These are phyloP conservation scores for Sideroxylon spinosum DNA, from an alignment of 179 eudicot genomes.

Conservation along the genomic window DNA sequence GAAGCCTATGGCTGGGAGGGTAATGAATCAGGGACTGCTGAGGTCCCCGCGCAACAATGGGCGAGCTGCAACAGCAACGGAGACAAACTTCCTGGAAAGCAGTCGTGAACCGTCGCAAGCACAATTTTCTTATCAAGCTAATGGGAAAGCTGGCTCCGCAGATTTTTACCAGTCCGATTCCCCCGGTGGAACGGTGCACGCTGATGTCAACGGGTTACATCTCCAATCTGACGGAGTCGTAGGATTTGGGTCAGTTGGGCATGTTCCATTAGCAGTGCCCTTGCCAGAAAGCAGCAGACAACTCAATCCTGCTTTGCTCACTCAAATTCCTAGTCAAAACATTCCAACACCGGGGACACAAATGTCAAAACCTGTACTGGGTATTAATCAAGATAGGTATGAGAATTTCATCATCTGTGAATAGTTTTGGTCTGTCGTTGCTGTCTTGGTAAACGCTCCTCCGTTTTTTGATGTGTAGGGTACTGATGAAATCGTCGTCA, in stretches of 20 bases:
- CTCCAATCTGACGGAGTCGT: slow-evolving; percentile 27
- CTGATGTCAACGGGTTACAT: slow-evolving; percentile 30
- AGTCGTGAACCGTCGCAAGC: slow-evolving; percentile 20
- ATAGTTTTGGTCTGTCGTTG: not conserved
- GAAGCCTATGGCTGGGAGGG: slow-evolving; percentile 35
- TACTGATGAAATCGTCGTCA: slow-evolving; percentile 19
- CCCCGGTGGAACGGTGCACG: slow-evolving; percentile 31
- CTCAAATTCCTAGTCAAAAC: slow-evolving; percentile 12
- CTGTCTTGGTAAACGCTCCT: not conserved
- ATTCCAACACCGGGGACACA: slow-evolving; percentile 13
- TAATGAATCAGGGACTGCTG: slow-evolving; percentile 42
- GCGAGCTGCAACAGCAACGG: slow-evolving; percentile 23
- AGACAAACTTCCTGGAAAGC: slow-evolving; percentile 24
- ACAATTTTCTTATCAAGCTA: slow-evolving; percentile 33
- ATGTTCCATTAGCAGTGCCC: slow-evolving; percentile 1
- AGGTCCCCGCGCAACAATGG: slow-evolving; percentile 48
- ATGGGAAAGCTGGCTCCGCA: slow-evolving; percentile 21
- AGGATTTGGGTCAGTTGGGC: slow-evolving; percentile 27
- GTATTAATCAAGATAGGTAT: slow-evolving; percentile 31
- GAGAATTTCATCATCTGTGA: not conserved
- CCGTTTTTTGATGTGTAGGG: slow-evolving; percentile 24
- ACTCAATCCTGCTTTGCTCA: slow-evolving; percentile 8
- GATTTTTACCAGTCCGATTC: slow-evolving; percentile 34
- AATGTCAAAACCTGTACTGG: slow-evolving; percentile 15
- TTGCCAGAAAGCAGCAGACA: slow-evolving; percentile 22